A percentile compares a stretch with the other conserved stretches of the same genome.
These are phyloP conservation scores for Phytophthora citricola DNA, from an alignment of 352 stramenopile genomes.

Conservation along the genomic window DNA sequence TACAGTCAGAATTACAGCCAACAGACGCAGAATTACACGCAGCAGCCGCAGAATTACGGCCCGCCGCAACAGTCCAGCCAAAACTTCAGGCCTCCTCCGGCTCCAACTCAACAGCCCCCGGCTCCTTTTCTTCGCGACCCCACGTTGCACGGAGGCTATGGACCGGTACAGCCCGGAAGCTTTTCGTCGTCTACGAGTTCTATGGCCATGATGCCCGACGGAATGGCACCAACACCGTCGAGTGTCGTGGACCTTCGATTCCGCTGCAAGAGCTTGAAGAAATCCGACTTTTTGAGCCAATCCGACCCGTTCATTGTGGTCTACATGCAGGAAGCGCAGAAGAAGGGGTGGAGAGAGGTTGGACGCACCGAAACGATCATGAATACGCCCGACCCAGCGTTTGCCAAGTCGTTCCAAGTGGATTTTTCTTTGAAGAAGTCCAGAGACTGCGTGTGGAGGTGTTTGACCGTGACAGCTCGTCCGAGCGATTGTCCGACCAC, in stretches of 20 bases:
- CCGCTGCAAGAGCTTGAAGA: constrained; percentile 76
- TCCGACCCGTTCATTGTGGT: constrained; percentile 81
- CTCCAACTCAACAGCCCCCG: constrained; percentile 18
- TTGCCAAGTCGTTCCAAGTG: constrained; percentile 73
- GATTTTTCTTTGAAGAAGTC: constrained; percentile 88
- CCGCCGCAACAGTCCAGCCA: constrained; percentile 14
- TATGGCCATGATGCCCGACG: constrained; percentile 30
- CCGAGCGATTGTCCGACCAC: constrained; percentile 61
- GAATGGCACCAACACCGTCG: constrained; percentile 43
- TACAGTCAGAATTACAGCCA: constrained; percentile 7
- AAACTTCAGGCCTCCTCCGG: constrained; percentile 8
- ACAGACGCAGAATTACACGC: constrained; percentile 6
- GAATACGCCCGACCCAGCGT: constrained; percentile 73
- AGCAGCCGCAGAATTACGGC: constrained; percentile 5
- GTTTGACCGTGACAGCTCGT: constrained; percentile 79
- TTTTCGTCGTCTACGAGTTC: constrained; percentile 27
- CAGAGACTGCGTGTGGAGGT: constrained; percentile 81
- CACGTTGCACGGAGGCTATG: constrained; percentile 53
- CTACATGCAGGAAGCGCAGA: constrained; percentile 66
- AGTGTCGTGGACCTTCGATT: constrained; percentile 76
- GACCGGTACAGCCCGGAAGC: constrained; percentile 40
- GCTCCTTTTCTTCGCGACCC: constrained; percentile 21
- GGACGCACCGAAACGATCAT: constrained; percentile 80
- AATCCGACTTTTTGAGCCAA: constrained; percentile 70
- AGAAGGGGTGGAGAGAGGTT: constrained; percentile 64